These are phyloP conservation scores for Lactifluus piperatus DNA, from an alignment of 768 basidiomycete genomes.

Conservation along the genomic window DNA sequence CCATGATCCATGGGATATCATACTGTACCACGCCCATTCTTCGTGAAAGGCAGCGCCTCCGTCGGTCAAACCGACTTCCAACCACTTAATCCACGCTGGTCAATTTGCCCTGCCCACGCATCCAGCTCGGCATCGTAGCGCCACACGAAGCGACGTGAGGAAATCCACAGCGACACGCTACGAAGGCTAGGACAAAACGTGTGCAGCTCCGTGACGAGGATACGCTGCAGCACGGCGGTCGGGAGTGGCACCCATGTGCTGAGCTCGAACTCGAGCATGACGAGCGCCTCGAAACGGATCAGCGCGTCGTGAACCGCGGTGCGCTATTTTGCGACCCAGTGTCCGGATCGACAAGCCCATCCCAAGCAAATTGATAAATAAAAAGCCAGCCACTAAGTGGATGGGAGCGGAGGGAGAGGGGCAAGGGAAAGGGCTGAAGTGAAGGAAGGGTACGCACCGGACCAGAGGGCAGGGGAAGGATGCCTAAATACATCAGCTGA, in stretches of 20 bases:
- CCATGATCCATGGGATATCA: not conserved
- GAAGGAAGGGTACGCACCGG: constrained; percentile 27
- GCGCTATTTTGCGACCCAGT: constrained; percentile 21
- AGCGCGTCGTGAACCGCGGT: constrained; percentile 29
- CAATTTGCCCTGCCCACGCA: constrained; percentile 9
- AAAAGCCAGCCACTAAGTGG: not conserved
- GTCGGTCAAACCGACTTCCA: not conserved
- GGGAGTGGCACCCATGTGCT: constrained; percentile 29
- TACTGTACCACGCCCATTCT: not conserved
- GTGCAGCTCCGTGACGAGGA: constrained; percentile 32
- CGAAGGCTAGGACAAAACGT: constrained; percentile 31
- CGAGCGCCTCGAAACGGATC: constrained; percentile 29
- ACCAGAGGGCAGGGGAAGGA: constrained; percentile 28
- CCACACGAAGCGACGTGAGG: constrained; percentile 23
- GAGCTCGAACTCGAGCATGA: constrained; percentile 32
- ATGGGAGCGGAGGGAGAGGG: not conserved
- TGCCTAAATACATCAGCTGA: constrained; percentile 32
- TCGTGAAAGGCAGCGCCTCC: no score
- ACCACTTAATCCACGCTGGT: not conserved
- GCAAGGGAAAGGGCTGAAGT: no score
- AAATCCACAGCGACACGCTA: constrained; percentile 30
- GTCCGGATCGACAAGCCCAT: not conserved
- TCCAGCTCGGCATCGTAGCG: constrained; percentile 17
- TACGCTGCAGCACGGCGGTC: constrained; percentile 27
- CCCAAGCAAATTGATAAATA: not conserved